phyloP scores from a whole-genome alignment of 1,139 yeast species.

The Suhomyces terraborum region DNA sequence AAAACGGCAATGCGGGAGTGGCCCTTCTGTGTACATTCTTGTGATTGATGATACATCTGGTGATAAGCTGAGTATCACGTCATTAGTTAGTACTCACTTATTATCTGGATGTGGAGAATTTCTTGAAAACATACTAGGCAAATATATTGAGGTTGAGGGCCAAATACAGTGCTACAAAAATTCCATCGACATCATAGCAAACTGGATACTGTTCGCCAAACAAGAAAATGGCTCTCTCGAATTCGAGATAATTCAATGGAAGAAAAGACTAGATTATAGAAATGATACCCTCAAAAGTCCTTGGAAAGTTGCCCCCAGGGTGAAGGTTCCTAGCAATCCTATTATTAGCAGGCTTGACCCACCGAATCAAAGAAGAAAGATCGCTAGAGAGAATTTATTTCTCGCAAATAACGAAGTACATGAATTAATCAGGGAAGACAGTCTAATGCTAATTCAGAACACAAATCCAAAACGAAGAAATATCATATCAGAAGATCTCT shows the following conservation, averaged over 20 bases:
- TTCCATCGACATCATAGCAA: constrained; percentile 9
- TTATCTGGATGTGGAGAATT: constrained; percentile 18
- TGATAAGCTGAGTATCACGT: constrained; percentile 14
- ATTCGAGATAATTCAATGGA: constrained; percentile 31
- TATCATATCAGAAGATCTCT: neutral
- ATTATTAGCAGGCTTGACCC: constrained; percentile 2
- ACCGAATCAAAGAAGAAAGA: constrained; percentile 4
- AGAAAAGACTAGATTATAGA: constrained; percentile 27
- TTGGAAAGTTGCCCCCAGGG: constrained; percentile 25
- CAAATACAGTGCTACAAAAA: constrained; percentile 1
- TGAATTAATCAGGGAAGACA: constrained; percentile 8
- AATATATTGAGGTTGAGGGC: constrained; percentile 15
- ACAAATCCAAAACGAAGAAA: neutral
- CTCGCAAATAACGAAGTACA: constrained; percentile 6
- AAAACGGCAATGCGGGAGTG: neutral
- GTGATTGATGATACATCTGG: constrained; percentile 33
- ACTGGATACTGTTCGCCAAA: neutral
- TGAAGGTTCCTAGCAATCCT: neutral
- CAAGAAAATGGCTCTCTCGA: neutral
- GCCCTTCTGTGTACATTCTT: constrained; percentile 12
- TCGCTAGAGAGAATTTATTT: constrained; percentile 1
- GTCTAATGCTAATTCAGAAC: constrained; percentile 2
- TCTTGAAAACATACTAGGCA: constrained; percentile 13
- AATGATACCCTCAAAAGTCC: constrained; percentile 20
- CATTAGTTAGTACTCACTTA: constrained; percentile 13